These are phyloP conservation scores for Lactarius quietus DNA, from an alignment of 768 basidiomycete species.

Conservation along the genomic window DNA sequence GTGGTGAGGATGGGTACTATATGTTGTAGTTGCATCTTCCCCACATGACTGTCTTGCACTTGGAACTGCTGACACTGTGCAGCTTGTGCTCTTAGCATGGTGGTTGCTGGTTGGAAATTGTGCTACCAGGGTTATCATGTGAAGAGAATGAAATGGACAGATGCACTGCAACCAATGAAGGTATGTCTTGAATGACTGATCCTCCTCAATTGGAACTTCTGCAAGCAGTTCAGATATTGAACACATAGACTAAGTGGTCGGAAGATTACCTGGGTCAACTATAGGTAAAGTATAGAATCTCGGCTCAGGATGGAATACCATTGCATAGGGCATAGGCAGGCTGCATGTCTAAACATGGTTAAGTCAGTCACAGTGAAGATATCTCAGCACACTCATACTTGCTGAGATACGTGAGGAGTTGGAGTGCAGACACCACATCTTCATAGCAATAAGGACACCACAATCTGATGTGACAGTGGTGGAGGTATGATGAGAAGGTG, in stretches of 20 bases:
- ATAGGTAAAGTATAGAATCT: conserved; percentile 86
- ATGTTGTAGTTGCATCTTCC: too few relatives aligned
- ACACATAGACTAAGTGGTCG: not conserved
- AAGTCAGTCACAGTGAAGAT: conserved; percentile 1
- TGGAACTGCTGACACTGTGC: too few relatives aligned
- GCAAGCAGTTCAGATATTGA: conserved; percentile 2
- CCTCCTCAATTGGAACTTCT: conserved; percentile 79
- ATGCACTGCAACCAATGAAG: conserved; percentile 82
- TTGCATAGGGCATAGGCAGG: conserved; percentile 64
- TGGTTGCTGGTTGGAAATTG: too few relatives aligned
- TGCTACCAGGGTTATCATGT: too few relatives aligned
- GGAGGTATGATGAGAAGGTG: too few relatives aligned
- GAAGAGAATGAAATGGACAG: not conserved
- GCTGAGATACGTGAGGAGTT: too few relatives aligned
- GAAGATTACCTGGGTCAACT: conserved; percentile 74
- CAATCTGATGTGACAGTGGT: too few relatives aligned
- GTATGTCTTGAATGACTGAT: conserved; percentile 61
- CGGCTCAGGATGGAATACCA: conserved; percentile 77
- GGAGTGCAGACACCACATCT: too few relatives aligned
- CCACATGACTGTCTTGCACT: too few relatives aligned
- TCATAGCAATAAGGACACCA: too few relatives aligned
- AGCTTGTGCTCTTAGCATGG: too few relatives aligned
- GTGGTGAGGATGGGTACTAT: too few relatives aligned
- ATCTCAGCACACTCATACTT: conserved; percentile 24
- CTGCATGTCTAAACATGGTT: conserved; percentile 48